Evolutionary conservation across 2,329 filamentous ascomycete species (phyloP).

Genomic region (Thielaviopsis populi): DNA sequence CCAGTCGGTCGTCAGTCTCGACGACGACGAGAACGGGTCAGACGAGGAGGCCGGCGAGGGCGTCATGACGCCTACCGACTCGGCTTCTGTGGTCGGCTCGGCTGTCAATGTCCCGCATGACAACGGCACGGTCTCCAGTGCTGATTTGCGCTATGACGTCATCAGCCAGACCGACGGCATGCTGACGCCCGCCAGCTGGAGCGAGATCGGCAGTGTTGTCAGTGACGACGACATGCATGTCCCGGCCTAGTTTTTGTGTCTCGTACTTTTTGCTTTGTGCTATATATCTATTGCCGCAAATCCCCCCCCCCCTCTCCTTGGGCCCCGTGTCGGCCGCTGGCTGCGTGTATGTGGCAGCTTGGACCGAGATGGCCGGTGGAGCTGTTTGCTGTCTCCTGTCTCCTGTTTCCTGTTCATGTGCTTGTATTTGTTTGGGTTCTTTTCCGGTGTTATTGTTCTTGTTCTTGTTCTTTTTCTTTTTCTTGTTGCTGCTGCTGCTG

Average conservation of each 20-base stretch:
- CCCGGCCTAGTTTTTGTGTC: constrained; percentile 17
- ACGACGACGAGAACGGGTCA: constrained; percentile 32
- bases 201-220: constrained; percentile 47
- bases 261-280: not conserved
- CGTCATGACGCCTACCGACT: constrained; percentile 15
- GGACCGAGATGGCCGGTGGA: not conserved
- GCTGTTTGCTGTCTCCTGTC: not conserved
- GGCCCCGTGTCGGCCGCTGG: not conserved
- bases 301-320: too few relatives aligned
- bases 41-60: constrained; percentile 38
- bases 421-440: not conserved
- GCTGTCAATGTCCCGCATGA: constrained; percentile 5
- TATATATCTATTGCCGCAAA: not conserved
- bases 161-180: constrained; percentile 46
- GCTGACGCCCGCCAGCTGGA: constrained; percentile 47
- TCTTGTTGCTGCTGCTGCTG: not conserved
- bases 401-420: not conserved
- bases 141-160: constrained; percentile 39
- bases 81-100: constrained; percentile 10
- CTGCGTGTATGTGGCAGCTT: not conserved
- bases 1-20: constrained; percentile 36
- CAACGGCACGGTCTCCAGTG: constrained; percentile 41
- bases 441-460: not conserved
- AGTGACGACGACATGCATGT: constrained; percentile 36
- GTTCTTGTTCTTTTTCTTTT: not conserved